Percentiles rank a stretch among this genome's conserved stretches.
Conservation (phyloP, 169 alveolate genomes). For the Prorocentrum cordatum region DNA sequence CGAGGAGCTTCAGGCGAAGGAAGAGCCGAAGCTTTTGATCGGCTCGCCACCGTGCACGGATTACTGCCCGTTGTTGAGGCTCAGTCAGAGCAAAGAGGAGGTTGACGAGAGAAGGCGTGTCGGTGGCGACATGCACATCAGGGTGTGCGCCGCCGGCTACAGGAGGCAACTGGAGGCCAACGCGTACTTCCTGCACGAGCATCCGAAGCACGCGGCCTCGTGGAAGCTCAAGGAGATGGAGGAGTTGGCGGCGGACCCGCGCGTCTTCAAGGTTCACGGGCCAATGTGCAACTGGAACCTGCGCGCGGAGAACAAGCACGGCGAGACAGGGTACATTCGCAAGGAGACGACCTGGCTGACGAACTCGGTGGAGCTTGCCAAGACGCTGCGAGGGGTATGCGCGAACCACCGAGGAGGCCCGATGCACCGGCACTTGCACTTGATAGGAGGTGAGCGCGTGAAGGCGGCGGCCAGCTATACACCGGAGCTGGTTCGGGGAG, state of each 20-base stretch:
- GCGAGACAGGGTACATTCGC: neutral
- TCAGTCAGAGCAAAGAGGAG: neutral
- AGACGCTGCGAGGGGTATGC: neutral
- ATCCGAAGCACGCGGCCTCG: neutral
- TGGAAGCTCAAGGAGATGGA: neutral
- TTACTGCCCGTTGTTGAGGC: neutral
- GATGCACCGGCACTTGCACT: neutral
- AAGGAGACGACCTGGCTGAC: conserved; percentile 18
- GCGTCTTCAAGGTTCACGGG: neutral
- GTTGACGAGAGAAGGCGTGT: too few species aligned
- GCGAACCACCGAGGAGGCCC: neutral
- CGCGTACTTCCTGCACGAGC: conserved; percentile 16
- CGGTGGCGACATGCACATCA: neutral
- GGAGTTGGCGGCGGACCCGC: neutral
- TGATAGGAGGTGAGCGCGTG: neutral
- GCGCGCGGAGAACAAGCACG: neutral
- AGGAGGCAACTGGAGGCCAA: neutral
- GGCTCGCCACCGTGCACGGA: conserved; percentile 11
- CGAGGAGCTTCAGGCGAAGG: neutral
- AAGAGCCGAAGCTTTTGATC: neutral
- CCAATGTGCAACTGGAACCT: conserved; percentile 12
- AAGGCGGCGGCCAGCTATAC: neutral
- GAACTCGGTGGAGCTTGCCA: neutral
- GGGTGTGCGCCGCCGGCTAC: neutral
- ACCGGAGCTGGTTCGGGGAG: conserved; percentile 1